Evolutionary conservation across 805 yeast species (phyloP).

Genomic region (Starmerella scarabaei): DNA sequence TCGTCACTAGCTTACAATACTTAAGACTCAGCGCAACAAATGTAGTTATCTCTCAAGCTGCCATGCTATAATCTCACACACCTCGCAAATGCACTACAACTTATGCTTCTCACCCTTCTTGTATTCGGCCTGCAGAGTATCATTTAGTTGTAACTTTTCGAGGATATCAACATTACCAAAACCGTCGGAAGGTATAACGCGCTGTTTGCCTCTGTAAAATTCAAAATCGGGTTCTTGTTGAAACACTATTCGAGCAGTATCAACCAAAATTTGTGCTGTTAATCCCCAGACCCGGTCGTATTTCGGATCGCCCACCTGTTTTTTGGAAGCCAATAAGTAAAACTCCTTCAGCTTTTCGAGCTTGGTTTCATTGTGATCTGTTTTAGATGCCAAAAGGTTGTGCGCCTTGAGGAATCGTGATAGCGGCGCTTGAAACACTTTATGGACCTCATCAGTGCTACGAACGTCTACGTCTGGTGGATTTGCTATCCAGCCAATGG

Average conservation of each 20-base stretch:
- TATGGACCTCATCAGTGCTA: slow-evolving; percentile 25
- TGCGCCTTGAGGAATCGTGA: slow-evolving; percentile 18
- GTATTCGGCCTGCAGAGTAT: not conserved
- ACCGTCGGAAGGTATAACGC: not conserved
- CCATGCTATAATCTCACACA: no score
- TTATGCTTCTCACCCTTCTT: no score
- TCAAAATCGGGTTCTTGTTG: slow-evolving; percentile 25
- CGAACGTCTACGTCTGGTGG: not conserved
- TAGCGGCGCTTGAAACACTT: slow-evolving; percentile 23
- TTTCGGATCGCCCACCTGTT: slow-evolving; percentile 24
- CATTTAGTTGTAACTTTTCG: not conserved
- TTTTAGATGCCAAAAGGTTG: slow-evolving; percentile 8
- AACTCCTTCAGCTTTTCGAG: slow-evolving; percentile 27
- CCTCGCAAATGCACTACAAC: no score
- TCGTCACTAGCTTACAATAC: no score
- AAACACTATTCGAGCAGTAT: slow-evolving; percentile 28
- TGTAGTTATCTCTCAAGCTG: no score
- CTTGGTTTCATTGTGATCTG: slow-evolving; percentile 11
- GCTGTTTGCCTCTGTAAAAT: slow-evolving; percentile 2
- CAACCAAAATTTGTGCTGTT: slow-evolving; percentile 32
- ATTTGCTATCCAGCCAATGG: slow-evolving; percentile 28
- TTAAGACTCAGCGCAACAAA: no score
- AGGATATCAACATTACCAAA: slow-evolving; percentile 7
- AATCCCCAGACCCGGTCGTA: slow-evolving; percentile 31
- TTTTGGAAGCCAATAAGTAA: slow-evolving; percentile 20